A percentile compares a stretch with the other conserved stretches of the same genome.
phyloP scores from a whole-genome alignment of 192 early-diverging fungal genomes.

The Glomus cerebriforme region DNA sequence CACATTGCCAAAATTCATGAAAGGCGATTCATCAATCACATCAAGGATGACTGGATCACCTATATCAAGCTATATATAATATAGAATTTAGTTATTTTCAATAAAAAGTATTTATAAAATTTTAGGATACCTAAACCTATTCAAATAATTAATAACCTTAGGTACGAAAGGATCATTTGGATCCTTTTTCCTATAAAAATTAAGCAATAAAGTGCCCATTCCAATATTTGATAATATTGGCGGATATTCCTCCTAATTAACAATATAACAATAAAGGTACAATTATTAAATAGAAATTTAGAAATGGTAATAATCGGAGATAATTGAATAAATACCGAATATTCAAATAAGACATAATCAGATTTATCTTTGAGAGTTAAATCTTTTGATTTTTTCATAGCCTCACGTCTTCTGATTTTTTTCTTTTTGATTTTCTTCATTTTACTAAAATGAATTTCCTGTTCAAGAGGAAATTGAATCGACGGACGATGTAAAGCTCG shows the following conservation, averaged over 20 bases:
- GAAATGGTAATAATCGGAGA: neutral
- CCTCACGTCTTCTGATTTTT: slow-evolving; percentile 66
- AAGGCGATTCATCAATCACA: slow-evolving; percentile 88
- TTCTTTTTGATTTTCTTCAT: slow-evolving; percentile 78
- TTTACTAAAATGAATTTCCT: slow-evolving; percentile 69
- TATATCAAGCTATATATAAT: slow-evolving; percentile 59
- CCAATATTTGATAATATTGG: slow-evolving; percentile 89
- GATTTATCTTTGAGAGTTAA: slow-evolving; percentile 85
- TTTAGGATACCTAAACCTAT: no score
- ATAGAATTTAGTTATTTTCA: neutral
- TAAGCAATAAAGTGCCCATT: slow-evolving; percentile 92
- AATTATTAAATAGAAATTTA: neutral
- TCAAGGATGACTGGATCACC: slow-evolving; percentile 88
- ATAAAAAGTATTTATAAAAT: neutral
- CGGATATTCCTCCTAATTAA: slow-evolving; percentile 86
- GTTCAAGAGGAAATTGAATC: slow-evolving; percentile 63
- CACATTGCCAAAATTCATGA: slow-evolving; percentile 93
- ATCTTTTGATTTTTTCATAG: slow-evolving; percentile 83
- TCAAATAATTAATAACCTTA: slow-evolving; percentile 42
- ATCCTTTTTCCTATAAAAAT: slow-evolving; percentile 93
- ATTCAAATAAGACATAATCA: slow-evolving; percentile 85
- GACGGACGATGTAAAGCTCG: slow-evolving; percentile 88
- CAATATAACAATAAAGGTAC: neutral
- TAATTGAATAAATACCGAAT: slow-evolving; percentile 57
- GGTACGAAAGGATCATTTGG: slow-evolving; percentile 80